These are phyloP conservation scores for Colletotrichum aenigma DNA, from an alignment of 2,329 filamentous ascomycete genomes.

Conservation along the genomic window DNA sequence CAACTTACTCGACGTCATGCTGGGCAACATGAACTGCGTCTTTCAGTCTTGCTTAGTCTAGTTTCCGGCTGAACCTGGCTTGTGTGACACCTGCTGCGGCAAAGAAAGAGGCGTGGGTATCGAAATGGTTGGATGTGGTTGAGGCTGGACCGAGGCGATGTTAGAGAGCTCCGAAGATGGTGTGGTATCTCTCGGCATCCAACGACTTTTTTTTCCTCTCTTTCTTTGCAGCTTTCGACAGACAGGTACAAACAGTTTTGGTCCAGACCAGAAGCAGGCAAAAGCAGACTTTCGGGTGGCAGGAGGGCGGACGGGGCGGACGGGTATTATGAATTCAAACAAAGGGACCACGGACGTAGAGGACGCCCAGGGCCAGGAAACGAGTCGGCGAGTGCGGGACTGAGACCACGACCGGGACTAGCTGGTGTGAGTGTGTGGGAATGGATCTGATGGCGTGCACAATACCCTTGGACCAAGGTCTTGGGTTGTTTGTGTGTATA, in stretches of 20 bases:
- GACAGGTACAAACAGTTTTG: constrained; percentile 1
- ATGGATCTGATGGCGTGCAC: constrained; percentile 14
- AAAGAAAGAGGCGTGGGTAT: background rate
- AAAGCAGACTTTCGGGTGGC: constrained; percentile 9
- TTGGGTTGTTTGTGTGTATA: background rate
- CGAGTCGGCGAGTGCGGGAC: constrained; percentile 12
- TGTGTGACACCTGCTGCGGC: constrained; percentile 4
- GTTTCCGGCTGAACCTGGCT: constrained; percentile 7
- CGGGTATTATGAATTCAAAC: constrained; percentile 16
- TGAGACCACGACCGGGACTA: constrained; percentile 7
- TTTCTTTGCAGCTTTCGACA: background rate
- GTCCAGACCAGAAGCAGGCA: constrained; percentile 6
- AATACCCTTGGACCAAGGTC: background rate
- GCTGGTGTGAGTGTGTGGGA: background rate
- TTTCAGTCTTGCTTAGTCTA: constrained; percentile 15
- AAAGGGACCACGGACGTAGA: background rate
- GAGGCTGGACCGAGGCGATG: background rate
- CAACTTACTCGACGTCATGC: constrained; percentile 52
- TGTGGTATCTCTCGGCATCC: background rate
- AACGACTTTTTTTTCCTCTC: background rate
- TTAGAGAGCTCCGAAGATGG: background rate
- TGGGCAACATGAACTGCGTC: constrained; percentile 31
- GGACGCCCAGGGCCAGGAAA: background rate
- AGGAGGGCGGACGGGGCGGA: constrained; percentile 8
- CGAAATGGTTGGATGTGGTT: background rate